Base-by-base conservation (phyloP, 2,329 filamentous ascomycete species). In the Chaetomium olivaceum region DNA sequence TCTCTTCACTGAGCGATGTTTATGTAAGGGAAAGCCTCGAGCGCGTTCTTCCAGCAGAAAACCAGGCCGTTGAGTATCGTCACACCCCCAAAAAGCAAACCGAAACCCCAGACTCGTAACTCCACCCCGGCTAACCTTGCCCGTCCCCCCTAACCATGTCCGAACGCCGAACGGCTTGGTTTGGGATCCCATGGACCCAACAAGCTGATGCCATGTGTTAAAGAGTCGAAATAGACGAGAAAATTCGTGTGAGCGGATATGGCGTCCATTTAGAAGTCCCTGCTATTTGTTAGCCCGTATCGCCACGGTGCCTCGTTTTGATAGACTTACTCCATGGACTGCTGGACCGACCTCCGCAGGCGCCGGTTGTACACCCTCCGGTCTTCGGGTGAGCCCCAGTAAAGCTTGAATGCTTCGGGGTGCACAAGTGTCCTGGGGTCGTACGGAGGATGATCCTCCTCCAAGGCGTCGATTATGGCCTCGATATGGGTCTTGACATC, bases 371-470 rank as follows among this genome's bases (percentile, higher is more conserved):
- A 98, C 70, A 87, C 79, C 78, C 93, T 97, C 75, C 91, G 91
- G 61, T 94, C 89, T 2, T 93, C 89, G 0, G 85, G 79, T 4
- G 83, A 83, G 3, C 93, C 93, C 94, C 95, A 99, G 74, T 90
- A 95, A 55, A 98, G 81, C 76, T 89, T 91, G 50, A 91, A 89
- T 2, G 93, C 93, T 73, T 97, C 93, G 0, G 89, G 90, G 69
- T 97, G 90, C 46, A 98, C 92, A 36, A 92, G 85, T 12, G 91
- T 93, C 55, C 94, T 86, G 0, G 95, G 95, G 74, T 99, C 95
- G 74, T 96, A 98, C 0, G 91, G 89, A 0, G 93, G 92, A 1
- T 87, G 84, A 67, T 96, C 92, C 63, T 98, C 93, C 74, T 97
- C 93, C n/a, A 98, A 82, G 0, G 89, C 85, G 7, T 85, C 83